Evolutionary conservation across 1,139 yeast genomes (phyloP).

Genomic region (Casaregolazyma suthepensis): DNA sequence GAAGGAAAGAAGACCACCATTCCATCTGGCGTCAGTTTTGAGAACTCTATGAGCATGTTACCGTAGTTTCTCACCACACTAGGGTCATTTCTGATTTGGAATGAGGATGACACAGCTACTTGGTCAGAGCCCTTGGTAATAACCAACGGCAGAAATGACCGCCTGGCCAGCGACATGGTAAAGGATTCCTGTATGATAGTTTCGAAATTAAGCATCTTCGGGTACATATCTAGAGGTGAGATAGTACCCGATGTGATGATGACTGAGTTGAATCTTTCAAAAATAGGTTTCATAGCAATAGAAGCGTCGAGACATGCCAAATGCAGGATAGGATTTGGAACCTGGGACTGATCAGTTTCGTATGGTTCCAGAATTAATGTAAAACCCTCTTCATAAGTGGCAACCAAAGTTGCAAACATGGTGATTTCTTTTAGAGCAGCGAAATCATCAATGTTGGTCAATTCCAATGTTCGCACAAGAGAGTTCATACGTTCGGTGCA

Average conservation of each 20-base stretch:
- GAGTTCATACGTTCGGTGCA: slow-evolving; percentile 88
- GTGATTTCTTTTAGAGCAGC: slow-evolving; percentile 92
- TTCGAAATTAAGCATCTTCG: slow-evolving; percentile 90
- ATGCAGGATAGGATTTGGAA: slow-evolving; percentile 93
- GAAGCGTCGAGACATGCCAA: slow-evolving; percentile 96
- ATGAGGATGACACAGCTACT: slow-evolving; percentile 91
- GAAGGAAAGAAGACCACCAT: slow-evolving; percentile 97
- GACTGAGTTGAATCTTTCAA: slow-evolving; percentile 89
- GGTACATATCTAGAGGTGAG: slow-evolving; percentile 98
- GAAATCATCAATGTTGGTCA: slow-evolving; percentile 84
- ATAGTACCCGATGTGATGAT: slow-evolving; percentile 96
- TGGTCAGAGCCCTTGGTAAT: slow-evolving; percentile 98
- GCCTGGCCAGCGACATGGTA: slow-evolving; percentile 88
- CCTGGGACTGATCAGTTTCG: slow-evolving; percentile 95
- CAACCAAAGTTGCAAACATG: slow-evolving; percentile 90
- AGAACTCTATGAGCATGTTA: slow-evolving; percentile 79
- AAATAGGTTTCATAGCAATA: slow-evolving; percentile 94
- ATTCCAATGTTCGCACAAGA: slow-evolving; percentile 80
- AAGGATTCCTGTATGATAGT: slow-evolving; percentile 94
- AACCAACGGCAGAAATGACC: slow-evolving; percentile 90
- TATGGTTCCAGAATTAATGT: slow-evolving; percentile 88
- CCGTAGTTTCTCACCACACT: slow-evolving; percentile 97
- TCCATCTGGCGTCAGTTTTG: slow-evolving; percentile 96
- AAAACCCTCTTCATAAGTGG: slow-evolving; percentile 93
- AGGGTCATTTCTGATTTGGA: slow-evolving; percentile 95